Conservation (phyloP, 2,329 filamentous ascomycete genomes). For the Paecilomyces dactylethromorphus region DNA sequence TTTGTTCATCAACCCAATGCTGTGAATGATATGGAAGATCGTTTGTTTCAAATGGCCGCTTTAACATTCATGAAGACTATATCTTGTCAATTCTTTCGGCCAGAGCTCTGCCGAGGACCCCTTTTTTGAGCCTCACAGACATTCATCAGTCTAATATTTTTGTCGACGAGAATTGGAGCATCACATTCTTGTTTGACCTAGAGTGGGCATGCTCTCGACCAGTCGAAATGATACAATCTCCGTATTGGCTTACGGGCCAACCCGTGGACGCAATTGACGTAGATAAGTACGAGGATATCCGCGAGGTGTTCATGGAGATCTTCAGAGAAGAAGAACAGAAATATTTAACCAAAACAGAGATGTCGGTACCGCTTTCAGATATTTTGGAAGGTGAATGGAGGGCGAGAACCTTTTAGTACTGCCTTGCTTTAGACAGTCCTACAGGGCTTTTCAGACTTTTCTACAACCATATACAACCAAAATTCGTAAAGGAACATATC, state of each 20-base stretch:
- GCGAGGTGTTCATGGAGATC: conserved; percentile 12
- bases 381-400: conserved; percentile 9
- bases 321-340: conserved; percentile 14
- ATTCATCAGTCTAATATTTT: conserved; percentile 32
- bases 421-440: conserved; percentile 17
- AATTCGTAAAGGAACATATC: not conserved
- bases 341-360: too few species aligned
- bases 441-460: conserved; percentile 19
- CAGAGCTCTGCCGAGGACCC: conserved; percentile 25
- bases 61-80: not conserved
- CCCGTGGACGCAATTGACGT: conserved; percentile 10
- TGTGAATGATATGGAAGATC: conserved; percentile 6
- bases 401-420: conserved; percentile 20
- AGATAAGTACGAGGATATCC: conserved; percentile 4
- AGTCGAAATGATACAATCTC: conserved; percentile 18
- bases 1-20: conserved; percentile 18
- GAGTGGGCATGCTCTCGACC: conserved; percentile 28
- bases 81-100: not conserved
- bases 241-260: conserved; percentile 19
- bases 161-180: conserved; percentile 27
- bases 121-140: conserved; percentile 30
- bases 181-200: conserved; percentile 28
- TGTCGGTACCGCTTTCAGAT: too few species aligned
- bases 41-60: conserved; percentile 6
- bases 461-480: conserved; percentile 15